phyloP scores from a whole-genome alignment of 306 rosid genomes.

The Rubus parviflorus region DNA sequence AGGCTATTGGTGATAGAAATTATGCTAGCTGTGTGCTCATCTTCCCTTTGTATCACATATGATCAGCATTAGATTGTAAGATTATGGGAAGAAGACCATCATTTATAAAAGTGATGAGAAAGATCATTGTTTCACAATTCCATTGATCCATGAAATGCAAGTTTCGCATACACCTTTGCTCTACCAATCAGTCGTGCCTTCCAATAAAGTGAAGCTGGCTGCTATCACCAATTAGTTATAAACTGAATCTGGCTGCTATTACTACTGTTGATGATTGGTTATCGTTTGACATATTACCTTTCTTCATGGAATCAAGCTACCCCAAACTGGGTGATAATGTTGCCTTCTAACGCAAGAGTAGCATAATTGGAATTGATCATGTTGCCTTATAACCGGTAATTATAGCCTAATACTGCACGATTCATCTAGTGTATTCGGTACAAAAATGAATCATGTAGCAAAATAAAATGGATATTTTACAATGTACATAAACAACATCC shows the following conservation, averaged over 20 bases:
- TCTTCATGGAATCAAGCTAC: too few species aligned
- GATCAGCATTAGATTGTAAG: background rate
- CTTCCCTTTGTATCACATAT: background rate
- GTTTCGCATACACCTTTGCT: background rate
- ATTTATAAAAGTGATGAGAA: background rate
- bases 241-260: too few species aligned
- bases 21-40: conserved; percentile 9
- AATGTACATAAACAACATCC: conserved; percentile 19
- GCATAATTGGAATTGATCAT: background rate
- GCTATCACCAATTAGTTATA: too few species aligned
- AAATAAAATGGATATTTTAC: conserved; percentile 11
- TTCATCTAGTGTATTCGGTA: background rate
- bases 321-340: too few species aligned
- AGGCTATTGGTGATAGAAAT: conserved; percentile 67
- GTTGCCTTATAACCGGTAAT: background rate
- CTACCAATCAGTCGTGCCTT: background rate
- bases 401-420: background rate
- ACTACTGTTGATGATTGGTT: too few species aligned
- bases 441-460: conserved; percentile 8
- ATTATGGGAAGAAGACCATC: background rate
- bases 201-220: too few species aligned
- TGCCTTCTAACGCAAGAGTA: too few species aligned
- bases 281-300: too few species aligned
- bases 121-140: background rate
- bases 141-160: background rate